Evolutionary conservation across 306 rosid species (phyloP).

Genomic region (Cicer cuneatum): DNA sequence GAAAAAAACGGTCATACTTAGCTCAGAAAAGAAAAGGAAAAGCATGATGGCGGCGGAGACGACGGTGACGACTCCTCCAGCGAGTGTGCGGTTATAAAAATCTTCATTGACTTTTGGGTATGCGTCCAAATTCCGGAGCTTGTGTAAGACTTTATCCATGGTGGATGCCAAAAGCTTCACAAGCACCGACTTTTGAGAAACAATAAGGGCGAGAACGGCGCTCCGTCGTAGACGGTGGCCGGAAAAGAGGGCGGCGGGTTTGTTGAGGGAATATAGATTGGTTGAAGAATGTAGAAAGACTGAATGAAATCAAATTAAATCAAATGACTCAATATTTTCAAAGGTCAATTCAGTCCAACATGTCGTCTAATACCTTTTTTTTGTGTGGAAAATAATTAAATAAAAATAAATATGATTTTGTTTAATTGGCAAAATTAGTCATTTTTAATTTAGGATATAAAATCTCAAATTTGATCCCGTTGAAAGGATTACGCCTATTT

Average conservation of each 20-base stretch:
- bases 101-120: constrained; percentile 96
- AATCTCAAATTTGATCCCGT: neutral
- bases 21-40: constrained; percentile 84
- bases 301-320: neutral
- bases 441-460: constrained; percentile 37
- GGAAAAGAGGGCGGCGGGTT: constrained; percentile 32
- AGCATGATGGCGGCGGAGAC: constrained; percentile 72
- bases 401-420: neutral
- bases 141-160: constrained; percentile 66
- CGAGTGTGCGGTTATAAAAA: constrained; percentile 79
- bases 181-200: constrained; percentile 32
- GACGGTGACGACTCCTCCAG: constrained; percentile 89
- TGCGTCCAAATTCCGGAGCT: constrained; percentile 91
- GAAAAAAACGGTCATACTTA: constrained; percentile 56
- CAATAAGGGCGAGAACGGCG: constrained; percentile 1
- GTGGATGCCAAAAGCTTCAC: constrained; percentile 42
- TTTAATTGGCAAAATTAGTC: neutral
- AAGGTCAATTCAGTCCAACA: constrained; percentile 52
- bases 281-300: constrained; percentile 50
- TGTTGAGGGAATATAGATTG: constrained; percentile 4
- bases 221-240: constrained; percentile 52
- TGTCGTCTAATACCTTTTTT: constrained; percentile 35
- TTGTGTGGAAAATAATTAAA: neutral
- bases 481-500: constrained; percentile 3
- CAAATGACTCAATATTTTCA: constrained; percentile 16